These are phyloP conservation scores for Blastocystis sp. DNA, from an alignment of 352 stramenopile genomes.

Conservation along the genomic window DNA sequence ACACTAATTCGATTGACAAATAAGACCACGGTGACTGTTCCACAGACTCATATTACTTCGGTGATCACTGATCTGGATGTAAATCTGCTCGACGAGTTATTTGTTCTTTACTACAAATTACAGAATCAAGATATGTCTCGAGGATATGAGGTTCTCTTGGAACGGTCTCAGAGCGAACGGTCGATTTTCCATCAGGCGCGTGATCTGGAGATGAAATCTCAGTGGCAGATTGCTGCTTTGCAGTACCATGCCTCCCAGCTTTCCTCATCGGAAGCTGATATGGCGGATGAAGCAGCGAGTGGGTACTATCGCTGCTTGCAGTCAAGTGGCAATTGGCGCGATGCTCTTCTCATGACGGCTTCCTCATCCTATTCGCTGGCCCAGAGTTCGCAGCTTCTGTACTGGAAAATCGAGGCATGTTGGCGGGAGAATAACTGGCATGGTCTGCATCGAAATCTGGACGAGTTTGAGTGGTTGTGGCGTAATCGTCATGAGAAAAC, in stretches of 20 bases:
- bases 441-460: background rate
- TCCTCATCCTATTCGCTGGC: background rate
- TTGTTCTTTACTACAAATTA: conserved; percentile 18
- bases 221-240: background rate
- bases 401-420: conserved; percentile 44
- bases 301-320: conserved; percentile 40
- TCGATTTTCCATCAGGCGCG: conserved; percentile 17
- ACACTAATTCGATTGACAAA: background rate
- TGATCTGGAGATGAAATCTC: conserved; percentile 25
- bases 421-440: background rate
- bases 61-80: background rate
- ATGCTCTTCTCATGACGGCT: background rate
- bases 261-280: background rate
- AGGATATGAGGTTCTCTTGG: background rate
- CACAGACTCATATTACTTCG: background rate
- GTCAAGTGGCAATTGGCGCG: background rate
- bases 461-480: conserved; percentile 22
- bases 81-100: background rate
- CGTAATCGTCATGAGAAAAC: background rate
- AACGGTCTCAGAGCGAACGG: background rate
- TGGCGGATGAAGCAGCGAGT: background rate
- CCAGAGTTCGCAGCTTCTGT: background rate
- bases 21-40: background rate
- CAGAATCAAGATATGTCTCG: background rate
- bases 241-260: background rate